Evolutionary conservation across 306 rosid species (phyloP), one percentile per base, ranked within the genome.

Genomic region (Rosa chinensis): DNA sequence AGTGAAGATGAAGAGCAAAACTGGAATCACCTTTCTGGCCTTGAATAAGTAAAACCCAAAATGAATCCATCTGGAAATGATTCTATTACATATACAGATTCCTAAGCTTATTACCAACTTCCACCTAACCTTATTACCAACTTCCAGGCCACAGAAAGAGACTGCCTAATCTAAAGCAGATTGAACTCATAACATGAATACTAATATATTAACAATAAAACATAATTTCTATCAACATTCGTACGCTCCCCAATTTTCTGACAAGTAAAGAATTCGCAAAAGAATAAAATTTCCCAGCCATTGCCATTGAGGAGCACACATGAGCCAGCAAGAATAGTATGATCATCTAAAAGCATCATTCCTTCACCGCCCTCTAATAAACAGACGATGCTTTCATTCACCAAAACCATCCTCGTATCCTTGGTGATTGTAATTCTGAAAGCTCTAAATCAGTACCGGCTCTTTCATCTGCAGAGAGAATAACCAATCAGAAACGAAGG

Each of bases 241-340:
- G 76, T 81, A 73, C 70, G 80, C 76, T 86, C 85, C 82, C 84
- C 87, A 79, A 79, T 53, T 70, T 74, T 79, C 82, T 66, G 72
- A 74, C 76, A 83, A 68, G 90, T 89, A 79, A 82, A 74, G 88
- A 86, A 85, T 82, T 47, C 56, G 66, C 32, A 63, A 14, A 78
- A 72, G n/a, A 74, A 73, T 61, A 17, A 35, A 21, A 84, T 42
- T 85, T 80, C 79, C 90, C 80, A 87, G 84, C 97, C 91, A 81
- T 68, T 77, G 67, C 68, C 78, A 63, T 21, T 5, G 72, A 76
- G 79, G 23, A 76, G 79, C 79, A 44, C 20, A 73, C 49, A 73
- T 20, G 76, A 32, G 18, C 58, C 58, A 48, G 59, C 75, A 39
- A 66, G 5, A 18, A 17, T 18, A 5, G 47, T 17, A 66, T 7